Conservation (phyloP, 495 filamentous ascomycete species). For the Aspergillus affinis region DNA sequence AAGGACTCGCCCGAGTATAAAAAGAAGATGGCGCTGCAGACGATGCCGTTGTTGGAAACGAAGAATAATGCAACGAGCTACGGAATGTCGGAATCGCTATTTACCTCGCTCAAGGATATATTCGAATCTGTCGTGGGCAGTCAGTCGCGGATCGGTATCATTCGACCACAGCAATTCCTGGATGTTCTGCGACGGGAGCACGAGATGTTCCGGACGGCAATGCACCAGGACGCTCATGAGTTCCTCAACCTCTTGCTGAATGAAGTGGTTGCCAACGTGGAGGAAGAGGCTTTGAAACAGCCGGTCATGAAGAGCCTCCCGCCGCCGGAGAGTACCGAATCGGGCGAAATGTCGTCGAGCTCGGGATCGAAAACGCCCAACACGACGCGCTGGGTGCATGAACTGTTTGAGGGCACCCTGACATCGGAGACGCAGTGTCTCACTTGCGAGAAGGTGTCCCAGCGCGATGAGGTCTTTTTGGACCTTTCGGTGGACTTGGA, state of each 20-base stretch:
- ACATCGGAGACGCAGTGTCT: conserved; percentile 96
- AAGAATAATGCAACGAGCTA: conserved; percentile 77
- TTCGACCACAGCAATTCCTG: conserved; percentile 90
- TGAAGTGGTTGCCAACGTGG: conserved; percentile 90
- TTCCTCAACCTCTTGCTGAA: conserved; percentile 96
- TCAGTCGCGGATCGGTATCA: conserved; percentile 77
- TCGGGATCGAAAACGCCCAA: conserved; percentile 45
- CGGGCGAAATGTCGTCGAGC: conserved; percentile 44
- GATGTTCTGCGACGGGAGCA: conserved; percentile 92
- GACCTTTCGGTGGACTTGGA: conserved; percentile 96
- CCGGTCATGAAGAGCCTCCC: conserved; percentile 37
- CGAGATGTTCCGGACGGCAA: conserved; percentile 94
- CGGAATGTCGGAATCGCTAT: conserved; percentile 92
- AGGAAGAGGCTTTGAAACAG: conserved; percentile 68
- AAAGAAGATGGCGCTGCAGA: conserved; percentile 89
- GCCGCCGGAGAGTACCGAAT: conserved; percentile 39
- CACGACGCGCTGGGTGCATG: conserved; percentile 89
- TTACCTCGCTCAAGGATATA: conserved; percentile 92
- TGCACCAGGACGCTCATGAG: conserved; percentile 98
- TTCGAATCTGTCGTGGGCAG: conserved; percentile 89
- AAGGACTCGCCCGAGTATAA: conserved; percentile 91
- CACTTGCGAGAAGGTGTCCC: conserved; percentile 93
- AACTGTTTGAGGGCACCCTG: conserved; percentile 91
- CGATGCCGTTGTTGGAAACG: conserved; percentile 79
- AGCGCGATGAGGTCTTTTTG: conserved; percentile 91